Base-by-base conservation (phyloP, 2,329 filamentous ascomycete genomes). In the Aspergillus fumigatiaffinis region DNA sequence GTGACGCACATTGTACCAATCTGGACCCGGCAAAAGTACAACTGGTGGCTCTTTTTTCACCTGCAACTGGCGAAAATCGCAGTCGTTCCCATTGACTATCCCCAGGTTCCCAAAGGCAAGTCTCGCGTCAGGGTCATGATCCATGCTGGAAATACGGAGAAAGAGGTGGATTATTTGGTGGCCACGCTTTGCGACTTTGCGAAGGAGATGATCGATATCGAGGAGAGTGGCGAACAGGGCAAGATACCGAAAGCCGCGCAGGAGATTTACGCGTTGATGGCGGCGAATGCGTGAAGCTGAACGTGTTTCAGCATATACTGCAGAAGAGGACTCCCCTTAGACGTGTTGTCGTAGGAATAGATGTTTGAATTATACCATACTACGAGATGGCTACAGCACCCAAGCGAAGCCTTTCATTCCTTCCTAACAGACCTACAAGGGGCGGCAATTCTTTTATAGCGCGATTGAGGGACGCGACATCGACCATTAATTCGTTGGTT, bases 61-160 rank as follows among this genome's bases (percentile, higher is more conserved):
- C 26, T 51, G 28, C 41, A 52, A 10, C 44, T 49, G 9, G 52
- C 44, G 25, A 48, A 48, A 20, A 84, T 83, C 0, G 83, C 84
- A 0, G 87, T 87, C 5, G 80, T 87, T 21, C 79, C 83, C 7
- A 48, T 60, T 21, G 28, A 35, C 25, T 58, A 48, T 2, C 86
- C 86, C 0, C 87, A 85, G 0, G 86, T 88, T 2, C 83, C 84
- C 0, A 69, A 66, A 4, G 84, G 84, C 0, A 80, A 74, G 1
- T 82, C 86, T 66, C 73, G 86, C 14, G 79, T 88, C 0, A 73
- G 86, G 9, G 72, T 88, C 0, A 87, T 85, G 66, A 68, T 88
- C 0, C 85, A 88, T 67, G 84, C 84, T 0, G 82, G 79, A 0
- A 88, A 88, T 57, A 84, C 79, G 41, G 41, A 44, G 41, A 1